Conservation (phyloP, 2,329 filamentous ascomycete species). For the Fusarium fujikuroi region DNA sequence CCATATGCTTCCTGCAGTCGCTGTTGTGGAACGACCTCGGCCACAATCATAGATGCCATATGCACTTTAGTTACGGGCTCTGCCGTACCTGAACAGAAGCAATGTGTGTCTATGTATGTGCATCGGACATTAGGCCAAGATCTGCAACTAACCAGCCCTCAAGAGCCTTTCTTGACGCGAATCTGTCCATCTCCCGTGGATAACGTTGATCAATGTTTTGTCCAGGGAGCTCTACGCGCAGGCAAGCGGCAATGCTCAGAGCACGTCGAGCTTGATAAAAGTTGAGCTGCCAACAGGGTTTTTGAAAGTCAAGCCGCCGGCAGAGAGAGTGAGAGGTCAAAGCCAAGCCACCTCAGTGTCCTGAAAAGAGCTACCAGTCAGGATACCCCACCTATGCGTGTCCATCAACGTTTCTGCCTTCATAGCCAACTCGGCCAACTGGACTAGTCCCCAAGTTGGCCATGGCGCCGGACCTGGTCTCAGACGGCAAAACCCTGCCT, state of each 20-base stretch:
- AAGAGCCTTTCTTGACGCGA: conserved; percentile 22
- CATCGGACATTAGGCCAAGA: conserved; percentile 20
- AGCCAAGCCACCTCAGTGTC: not conserved
- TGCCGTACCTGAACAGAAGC: conserved; percentile 20
- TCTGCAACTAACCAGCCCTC: conserved; percentile 26
- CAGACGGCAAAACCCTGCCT: conserved; percentile 38
- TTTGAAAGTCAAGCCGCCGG: conserved; percentile 20
- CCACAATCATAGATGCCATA: conserved; percentile 22
- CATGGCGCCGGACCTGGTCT: conserved; percentile 25
- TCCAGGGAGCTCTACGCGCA: not conserved
- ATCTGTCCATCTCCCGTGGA: conserved; percentile 29
- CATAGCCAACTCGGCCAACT: conserved; percentile 31
- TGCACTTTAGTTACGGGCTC: conserved; percentile 32
- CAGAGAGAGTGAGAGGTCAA: not conserved
- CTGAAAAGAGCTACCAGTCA: conserved; percentile 8
- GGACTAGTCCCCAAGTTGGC: conserved; percentile 35
- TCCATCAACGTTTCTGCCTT: conserved; percentile 35
- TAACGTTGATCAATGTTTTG: conserved; percentile 5
- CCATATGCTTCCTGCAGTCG: conserved; percentile 4
- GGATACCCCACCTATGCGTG: conserved; percentile 30
- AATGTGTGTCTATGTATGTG: conserved; percentile 9
- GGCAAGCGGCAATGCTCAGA: conserved; percentile 6
- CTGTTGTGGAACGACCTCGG: conserved; percentile 28
- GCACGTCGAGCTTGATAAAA: not conserved
- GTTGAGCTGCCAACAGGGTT: conserved; percentile 9